Conservation (phyloP, 257 asterid species). For the Nicotiana paniculata region DNA sequence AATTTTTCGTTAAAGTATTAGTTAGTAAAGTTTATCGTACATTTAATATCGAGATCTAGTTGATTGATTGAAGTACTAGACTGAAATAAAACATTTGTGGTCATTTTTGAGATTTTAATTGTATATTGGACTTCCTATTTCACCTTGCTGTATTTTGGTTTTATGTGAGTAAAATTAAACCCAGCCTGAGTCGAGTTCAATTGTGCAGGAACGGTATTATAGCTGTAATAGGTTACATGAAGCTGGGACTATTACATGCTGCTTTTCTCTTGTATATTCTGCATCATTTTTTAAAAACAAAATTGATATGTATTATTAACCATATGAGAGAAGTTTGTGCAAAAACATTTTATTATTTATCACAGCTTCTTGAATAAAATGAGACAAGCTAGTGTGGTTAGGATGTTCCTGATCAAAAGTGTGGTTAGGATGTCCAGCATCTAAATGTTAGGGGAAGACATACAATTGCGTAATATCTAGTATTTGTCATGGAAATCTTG, state of each 20-base stretch:
- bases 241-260: not conserved
- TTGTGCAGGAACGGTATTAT: not conserved
- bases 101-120: not conserved
- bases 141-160: not conserved
- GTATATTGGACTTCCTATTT: not conserved
- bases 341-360: not conserved
- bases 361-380: not conserved
- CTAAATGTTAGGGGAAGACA: not conserved
- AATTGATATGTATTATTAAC: not conserved
- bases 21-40: not conserved
- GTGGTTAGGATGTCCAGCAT: not conserved
- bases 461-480: not conserved
- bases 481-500: not conserved
- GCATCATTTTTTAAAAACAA: not conserved
- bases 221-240: not conserved
- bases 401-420: slow-evolving; percentile 3
- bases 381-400: not conserved
- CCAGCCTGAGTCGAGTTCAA: not conserved
- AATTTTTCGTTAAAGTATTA: not conserved
- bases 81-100: slow-evolving; percentile 1
- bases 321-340: not conserved
- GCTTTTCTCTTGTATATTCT: not conserved
- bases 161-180: not conserved
- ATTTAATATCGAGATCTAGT: not conserved
- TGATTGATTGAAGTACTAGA: not conserved